Evolutionary conservation across 1,284 basidiomycete genomes (phyloP), one percentile per base, ranked within the genome.

Genomic region (Termitomyces sp.): DNA sequence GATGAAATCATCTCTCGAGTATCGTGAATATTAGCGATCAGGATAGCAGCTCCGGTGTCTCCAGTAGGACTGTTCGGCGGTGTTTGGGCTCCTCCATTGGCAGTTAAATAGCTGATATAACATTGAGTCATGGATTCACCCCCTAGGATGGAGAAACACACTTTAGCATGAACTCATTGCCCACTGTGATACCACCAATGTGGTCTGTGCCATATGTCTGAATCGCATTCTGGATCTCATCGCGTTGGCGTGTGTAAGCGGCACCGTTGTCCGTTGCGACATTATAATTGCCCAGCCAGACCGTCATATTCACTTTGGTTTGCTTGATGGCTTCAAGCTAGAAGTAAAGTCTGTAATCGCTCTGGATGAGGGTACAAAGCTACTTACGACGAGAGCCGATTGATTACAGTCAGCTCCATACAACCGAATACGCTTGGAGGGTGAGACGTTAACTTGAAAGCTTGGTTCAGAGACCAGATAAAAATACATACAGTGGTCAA

Each of bases 231-330:
- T 83, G 72, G 58, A 96, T 81, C 34, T 75, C 73, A 56, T 80
- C 76, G 38, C 83, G 80, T 71, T 98, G 95, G 45, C 88, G 78
- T 1, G 70, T 61, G 68, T 93, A 97, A 1, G 61, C 62, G 2
- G 88, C 85, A 0, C 76, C 73, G 28, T 78, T 73, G 57, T 88
- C 82, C 59, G 88, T 84, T 36, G 86, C 67, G 9, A 77, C 62
- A 28, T 79, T 77, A 68, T 87, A 98, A 64, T 91, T 92, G 30
- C 86, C 95, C n/a, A 94, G 77, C 71, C 78, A 97, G 13, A 98
- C 89, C 9, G 73, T 75, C 82, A 98, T 80, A 71, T 96, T 79
- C 52, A 93, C 90, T 70, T 96, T 92, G 48, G 94, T 96, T 64
- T 86, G 83, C 65, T 88, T 77, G 67, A 99, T 75, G n/a, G 76